Conservation (phyloP, 176 grass and related monocot species). For the Microstegium vimineum region DNA sequence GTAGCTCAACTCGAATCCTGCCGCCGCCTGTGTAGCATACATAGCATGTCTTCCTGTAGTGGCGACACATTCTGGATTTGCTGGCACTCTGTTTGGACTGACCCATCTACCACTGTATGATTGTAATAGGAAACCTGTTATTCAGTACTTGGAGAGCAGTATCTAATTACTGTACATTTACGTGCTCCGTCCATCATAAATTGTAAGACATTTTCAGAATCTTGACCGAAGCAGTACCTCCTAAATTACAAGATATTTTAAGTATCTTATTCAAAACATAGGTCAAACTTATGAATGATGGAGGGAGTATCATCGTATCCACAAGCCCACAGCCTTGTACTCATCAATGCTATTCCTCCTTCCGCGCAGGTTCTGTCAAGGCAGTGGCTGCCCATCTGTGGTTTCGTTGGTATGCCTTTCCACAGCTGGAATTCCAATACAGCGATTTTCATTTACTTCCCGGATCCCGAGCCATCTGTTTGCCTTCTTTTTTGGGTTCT, state of each 20-base stretch:
- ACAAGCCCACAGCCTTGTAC: no score
- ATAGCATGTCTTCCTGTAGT: neutral
- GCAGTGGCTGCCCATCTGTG: neutral
- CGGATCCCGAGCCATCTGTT: neutral
- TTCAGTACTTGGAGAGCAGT: no score
- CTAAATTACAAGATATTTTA: no score
- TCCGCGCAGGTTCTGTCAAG: neutral
- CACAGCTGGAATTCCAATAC: neutral
- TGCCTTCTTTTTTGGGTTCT: neutral
- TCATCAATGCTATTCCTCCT: conserved; percentile 28
- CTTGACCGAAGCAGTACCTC: no score
- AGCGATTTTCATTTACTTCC: neutral
- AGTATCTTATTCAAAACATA: no score
- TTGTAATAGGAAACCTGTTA: neutral
- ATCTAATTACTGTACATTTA: no score
- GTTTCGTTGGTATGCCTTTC: neutral
- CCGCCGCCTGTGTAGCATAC: neutral
- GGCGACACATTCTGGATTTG: neutral
- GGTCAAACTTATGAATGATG: no score
- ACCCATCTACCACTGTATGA: neutral
- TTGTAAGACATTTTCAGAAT: no score
- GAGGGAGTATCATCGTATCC: no score
- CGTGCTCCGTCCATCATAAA: no score
- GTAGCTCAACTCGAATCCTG: neutral
- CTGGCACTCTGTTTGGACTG: neutral